Evolutionary conservation across 768 basidiomycete genomes (phyloP).

Genomic region (Inosperma sp.): DNA sequence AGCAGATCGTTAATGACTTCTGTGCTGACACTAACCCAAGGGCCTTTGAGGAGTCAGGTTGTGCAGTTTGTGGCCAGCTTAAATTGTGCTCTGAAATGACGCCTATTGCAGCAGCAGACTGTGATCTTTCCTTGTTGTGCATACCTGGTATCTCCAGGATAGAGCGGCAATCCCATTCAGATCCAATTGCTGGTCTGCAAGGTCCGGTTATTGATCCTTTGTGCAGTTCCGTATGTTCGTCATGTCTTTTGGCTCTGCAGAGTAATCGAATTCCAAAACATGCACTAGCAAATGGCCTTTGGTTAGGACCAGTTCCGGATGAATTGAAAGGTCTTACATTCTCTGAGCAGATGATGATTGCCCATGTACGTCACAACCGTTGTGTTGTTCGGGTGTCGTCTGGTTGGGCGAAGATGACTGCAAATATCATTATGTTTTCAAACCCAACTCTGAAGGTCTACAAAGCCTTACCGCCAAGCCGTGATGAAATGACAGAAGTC

Average conservation of each 20-base stretch:
- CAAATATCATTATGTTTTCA: slow-evolving; percentile 29
- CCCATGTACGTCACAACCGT: slow-evolving; percentile 23
- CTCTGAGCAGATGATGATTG: slow-evolving; percentile 26
- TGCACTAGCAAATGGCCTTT: slow-evolving; percentile 31
- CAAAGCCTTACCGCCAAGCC: slow-evolving; percentile 21
- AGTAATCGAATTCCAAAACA: slow-evolving; percentile 17
- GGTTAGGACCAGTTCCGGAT: slow-evolving; percentile 32
- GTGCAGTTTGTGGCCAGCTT: slow-evolving; percentile 21
- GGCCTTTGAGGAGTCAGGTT: slow-evolving; percentile 15
- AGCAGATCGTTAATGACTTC: slow-evolving; percentile 3
- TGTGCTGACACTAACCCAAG: slow-evolving; percentile 5
- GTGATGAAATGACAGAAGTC: slow-evolving; percentile 21
- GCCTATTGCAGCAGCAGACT: slow-evolving; percentile 5
- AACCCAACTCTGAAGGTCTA: slow-evolving; percentile 25
- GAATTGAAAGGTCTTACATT: slow-evolving; percentile 23
- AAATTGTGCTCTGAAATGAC: background rate
- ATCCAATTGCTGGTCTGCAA: slow-evolving; percentile 6
- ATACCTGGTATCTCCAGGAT: slow-evolving; percentile 1
- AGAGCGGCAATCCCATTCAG: slow-evolving; percentile 4
- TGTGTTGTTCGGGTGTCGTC: slow-evolving; percentile 27
- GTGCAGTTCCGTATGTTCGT: slow-evolving; percentile 15
- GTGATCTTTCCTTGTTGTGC: slow-evolving; percentile 5
- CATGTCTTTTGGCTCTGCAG: slow-evolving; percentile 9
- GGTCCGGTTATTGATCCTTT: slow-evolving; percentile 16
- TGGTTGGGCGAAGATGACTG: slow-evolving; percentile 25